These are phyloP conservation scores for Parachaetomium inaequale DNA, from an alignment of 495 filamentous ascomycete genomes.

Conservation along the genomic window DNA sequence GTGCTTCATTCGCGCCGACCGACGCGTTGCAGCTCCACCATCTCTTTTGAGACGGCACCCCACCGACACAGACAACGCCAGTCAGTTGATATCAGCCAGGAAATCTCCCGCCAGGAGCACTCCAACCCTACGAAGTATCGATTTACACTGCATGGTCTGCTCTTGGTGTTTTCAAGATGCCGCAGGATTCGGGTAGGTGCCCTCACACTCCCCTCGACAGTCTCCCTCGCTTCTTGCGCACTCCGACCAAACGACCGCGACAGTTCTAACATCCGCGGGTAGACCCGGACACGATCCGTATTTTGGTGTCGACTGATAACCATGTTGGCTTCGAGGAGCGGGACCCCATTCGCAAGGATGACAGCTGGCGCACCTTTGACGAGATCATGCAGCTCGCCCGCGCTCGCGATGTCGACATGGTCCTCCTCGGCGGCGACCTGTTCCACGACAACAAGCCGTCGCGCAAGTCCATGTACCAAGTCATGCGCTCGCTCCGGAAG, in stretches of 20 bases:
- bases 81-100: not conserved
- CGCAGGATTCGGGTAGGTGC: constrained; percentile 23
- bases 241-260: not conserved
- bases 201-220: not conserved
- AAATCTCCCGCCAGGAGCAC: not conserved
- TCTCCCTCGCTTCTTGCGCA: not conserved
- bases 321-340: constrained; percentile 97
- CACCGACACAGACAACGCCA: not conserved
- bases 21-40: constrained; percentile 10
- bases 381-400: constrained; percentile 91
- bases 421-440: constrained; percentile 87
- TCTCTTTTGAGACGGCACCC: not conserved
- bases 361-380: constrained; percentile 95
- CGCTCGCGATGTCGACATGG: constrained; percentile 90
- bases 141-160: not conserved
- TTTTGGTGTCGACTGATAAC: constrained; percentile 90
- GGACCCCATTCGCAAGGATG: constrained; percentile 87
- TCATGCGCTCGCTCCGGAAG: constrained; percentile 87
- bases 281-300: constrained; percentile 89
- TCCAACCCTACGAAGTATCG: not conserved
- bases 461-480: constrained; percentile 93
- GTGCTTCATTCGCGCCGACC: constrained; percentile 22
- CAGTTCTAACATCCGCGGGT: not conserved
- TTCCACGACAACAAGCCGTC: constrained; percentile 99
- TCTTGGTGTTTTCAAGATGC: constrained; percentile 21